Base-by-base conservation (phyloP, 2,329 filamentous ascomycete species). In the Corynespora cassiicola region DNA sequence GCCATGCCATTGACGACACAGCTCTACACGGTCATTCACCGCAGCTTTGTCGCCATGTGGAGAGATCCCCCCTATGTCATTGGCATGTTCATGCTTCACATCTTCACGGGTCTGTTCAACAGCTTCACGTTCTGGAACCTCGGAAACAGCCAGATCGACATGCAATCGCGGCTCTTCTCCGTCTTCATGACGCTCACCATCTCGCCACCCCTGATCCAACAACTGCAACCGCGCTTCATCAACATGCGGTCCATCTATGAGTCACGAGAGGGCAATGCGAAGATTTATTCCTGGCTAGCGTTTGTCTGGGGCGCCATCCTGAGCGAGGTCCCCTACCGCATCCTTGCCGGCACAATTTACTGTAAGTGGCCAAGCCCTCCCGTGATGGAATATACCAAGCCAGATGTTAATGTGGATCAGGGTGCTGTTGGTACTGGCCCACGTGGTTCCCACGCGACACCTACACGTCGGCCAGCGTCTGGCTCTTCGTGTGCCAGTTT, bases 181-280 rank as follows among this genome's bases (percentile, higher is more conserved):
- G 75, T 86, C 38, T 92, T 92, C 67, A 84, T 90, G 77, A 86
- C 85, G 0, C 74, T 91, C 4, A 88, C 84, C 6, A 87, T 94
- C 48, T 79, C 80, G 1, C 86, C 86, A 1, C 85, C 86, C 0
- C 72, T 91, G 1, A 87, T 91, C 41, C 85, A 90, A 54, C 87
- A 91, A 53, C 74, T 91, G 0, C 86, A 91, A 56, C 88, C 88
- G 1, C 79, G 81, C 5, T 90, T 86, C 60, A 71, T 90, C 34
- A 73, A 79, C 42, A 79, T 82, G 28, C 77, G 86, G 4, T 75
- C 79, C 20, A 75, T 92, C 17, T 94, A 88, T 69, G 72, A 86
- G 61, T 81, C 78, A 2, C 79, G 88, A 5, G 88, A 94, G 63
- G 79, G 83, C 31, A 87, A 81, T n/a, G 81, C 85, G 11, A 90